Percentiles rank a stretch among this genome's conserved stretches.
Conservation (phyloP, 2,329 filamentous ascomycete species). For the Ilyonectria robusta region DNA sequence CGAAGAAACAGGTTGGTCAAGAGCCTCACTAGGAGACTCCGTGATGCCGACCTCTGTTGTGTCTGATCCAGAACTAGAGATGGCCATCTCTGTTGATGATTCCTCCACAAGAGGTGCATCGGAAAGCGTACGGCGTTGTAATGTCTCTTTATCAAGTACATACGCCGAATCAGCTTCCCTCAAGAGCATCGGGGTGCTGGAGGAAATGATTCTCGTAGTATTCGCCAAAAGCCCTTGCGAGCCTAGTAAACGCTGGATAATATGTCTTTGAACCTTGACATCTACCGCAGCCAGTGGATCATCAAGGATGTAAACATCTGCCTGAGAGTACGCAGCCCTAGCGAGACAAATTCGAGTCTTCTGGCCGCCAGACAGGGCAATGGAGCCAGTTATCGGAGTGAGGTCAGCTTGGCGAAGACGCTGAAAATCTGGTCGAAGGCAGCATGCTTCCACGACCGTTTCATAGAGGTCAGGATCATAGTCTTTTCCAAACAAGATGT, state of each 20-base stretch:
- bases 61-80: no score
- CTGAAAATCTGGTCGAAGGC: neutral
- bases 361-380: conserved; percentile 13
- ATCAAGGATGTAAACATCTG: conserved; percentile 11
- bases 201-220: conserved; percentile 9
- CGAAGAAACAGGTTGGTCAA: no score
- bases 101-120: no score
- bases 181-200: neutral
- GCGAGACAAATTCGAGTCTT: conserved; percentile 10
- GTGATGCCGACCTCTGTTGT: no score
- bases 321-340: conserved; percentile 2
- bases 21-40: no score
- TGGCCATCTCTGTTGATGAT: no score
- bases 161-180: neutral
- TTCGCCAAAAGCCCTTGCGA: neutral
- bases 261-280: conserved; percentile 6
- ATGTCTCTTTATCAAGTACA: no score
- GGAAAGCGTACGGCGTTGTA: no score
- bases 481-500: conserved; percentile 6
- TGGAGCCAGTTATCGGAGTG: neutral
- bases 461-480: conserved; percentile 8
- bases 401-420: neutral
- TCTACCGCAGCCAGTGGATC: conserved; percentile 15
- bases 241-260: conserved; percentile 6
- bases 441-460: neutral